phyloP scores from a whole-genome alignment of 177 flowering plant genomes.

The Tripterygium wilfordii region DNA sequence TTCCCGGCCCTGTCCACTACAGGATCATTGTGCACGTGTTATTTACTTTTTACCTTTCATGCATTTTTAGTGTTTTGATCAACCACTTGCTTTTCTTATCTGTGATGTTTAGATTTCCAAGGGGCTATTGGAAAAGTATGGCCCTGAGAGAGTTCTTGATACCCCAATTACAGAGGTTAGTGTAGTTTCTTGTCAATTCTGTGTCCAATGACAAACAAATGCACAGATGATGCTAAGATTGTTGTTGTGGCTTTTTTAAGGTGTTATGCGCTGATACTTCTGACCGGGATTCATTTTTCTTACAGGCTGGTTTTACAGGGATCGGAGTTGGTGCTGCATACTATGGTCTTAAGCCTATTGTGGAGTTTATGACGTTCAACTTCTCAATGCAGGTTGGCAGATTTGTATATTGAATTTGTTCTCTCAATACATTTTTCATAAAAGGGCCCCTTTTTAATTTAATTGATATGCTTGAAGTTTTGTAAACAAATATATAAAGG shows the following conservation, averaged over 20 bases:
- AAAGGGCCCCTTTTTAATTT: no score
- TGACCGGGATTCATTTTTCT: background rate
- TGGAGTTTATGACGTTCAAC: constrained; percentile 98
- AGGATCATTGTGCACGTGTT: no score
- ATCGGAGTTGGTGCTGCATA: constrained; percentile 99
- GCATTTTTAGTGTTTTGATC: background rate
- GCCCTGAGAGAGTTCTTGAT: constrained; percentile 52
- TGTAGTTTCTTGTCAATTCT: background rate
- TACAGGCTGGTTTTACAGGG: constrained; percentile 95
- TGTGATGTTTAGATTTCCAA: constrained; percentile 28
- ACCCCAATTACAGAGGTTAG: constrained; percentile 51
- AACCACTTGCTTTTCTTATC: background rate
- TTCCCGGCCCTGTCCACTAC: no score
- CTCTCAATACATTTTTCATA: no score
- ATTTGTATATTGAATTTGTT: no score
- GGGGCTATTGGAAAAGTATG: constrained; percentile 50
- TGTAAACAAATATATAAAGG: no score
- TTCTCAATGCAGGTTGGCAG: constrained; percentile 99
- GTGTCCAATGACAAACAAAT: no score
- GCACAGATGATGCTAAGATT: no score
- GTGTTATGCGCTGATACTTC: background rate
- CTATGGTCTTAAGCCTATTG: constrained; percentile 76
- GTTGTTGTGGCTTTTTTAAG: background rate
- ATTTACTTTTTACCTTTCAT: no score
- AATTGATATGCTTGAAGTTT: no score